These are phyloP conservation scores for Hippophae gyantsensis DNA, from an alignment of 306 rosid species.

Conservation along the genomic window DNA sequence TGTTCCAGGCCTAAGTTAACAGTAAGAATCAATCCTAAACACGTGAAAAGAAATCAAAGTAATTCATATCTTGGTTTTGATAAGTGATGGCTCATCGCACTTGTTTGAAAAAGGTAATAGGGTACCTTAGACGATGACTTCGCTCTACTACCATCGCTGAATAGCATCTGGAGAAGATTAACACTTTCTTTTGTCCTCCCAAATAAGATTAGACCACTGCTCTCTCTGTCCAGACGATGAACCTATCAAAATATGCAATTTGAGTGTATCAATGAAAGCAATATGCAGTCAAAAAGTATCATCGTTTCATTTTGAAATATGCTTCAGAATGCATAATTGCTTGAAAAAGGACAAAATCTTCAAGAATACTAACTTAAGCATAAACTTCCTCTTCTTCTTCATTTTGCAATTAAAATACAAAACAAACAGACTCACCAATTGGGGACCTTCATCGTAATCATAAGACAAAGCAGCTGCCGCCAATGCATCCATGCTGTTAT, in stretches of 20 bases:
- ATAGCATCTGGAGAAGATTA: slow-evolving; percentile 62
- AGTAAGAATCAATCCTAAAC: slow-evolving; percentile 2
- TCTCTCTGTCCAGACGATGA: slow-evolving; percentile 91
- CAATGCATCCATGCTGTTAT: slow-evolving; percentile 93
- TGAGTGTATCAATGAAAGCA: slow-evolving; percentile 3
- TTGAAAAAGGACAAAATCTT: not conserved
- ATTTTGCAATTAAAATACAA: slow-evolving; percentile 4
- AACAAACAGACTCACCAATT: slow-evolving; percentile 43
- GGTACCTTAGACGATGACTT: slow-evolving; percentile 59
- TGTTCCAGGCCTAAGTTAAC: slow-evolving; percentile 57
- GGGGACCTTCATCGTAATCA: slow-evolving; percentile 78
- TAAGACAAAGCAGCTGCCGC: slow-evolving; percentile 91
- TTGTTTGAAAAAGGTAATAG: slow-evolving; percentile 1
- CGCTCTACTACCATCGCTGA: slow-evolving; percentile 41
- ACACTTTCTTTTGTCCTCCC: slow-evolving; percentile 82
- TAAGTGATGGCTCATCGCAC: slow-evolving; percentile 1
- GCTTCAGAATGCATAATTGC: no score
- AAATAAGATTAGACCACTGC: slow-evolving; percentile 67
- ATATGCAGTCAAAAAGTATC: not conserved
- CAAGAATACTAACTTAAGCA: not conserved
- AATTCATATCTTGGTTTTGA: not conserved
- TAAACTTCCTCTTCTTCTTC: no score
- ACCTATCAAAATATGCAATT: slow-evolving; percentile 36
- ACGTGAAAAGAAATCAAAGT: not conserved
- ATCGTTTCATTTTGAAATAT: no score